Evolutionary conservation across 306 rosid genomes (phyloP).

Genomic region (Prunus dulcis): DNA sequence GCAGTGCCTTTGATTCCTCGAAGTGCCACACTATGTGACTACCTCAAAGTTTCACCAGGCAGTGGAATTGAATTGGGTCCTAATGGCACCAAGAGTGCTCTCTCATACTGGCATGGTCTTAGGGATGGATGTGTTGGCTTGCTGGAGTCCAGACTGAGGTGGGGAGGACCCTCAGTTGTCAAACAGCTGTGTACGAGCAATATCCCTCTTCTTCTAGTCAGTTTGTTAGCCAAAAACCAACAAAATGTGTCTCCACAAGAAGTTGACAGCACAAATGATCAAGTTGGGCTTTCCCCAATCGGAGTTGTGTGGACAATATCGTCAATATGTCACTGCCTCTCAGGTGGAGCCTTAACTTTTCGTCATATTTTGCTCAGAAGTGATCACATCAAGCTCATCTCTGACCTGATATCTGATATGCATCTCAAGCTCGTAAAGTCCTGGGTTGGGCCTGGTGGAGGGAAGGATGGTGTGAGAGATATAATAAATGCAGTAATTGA

Average conservation of each 20-base stretch:
- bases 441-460: constrained; percentile 95
- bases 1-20: constrained; percentile 82
- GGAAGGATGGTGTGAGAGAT: constrained; percentile 66
- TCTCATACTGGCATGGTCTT: constrained; percentile 77
- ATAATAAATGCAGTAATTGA: constrained; percentile 63
- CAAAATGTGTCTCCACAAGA: constrained; percentile 47
- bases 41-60: constrained; percentile 53
- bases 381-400: constrained; percentile 69
- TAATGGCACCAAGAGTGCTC: constrained; percentile 41
- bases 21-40: constrained; percentile 57
- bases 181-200: constrained; percentile 85
- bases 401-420: constrained; percentile 58
- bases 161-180: constrained; percentile 91
- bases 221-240: constrained; percentile 48
- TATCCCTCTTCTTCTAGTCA: constrained; percentile 70
- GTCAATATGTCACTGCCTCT: constrained; percentile 72
- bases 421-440: constrained; percentile 72
- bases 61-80: constrained; percentile 42
- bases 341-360: constrained; percentile 72
- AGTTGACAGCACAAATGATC: constrained; percentile 42
- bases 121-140: constrained; percentile 90
- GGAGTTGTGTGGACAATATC: constrained; percentile 80
- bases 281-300: constrained; percentile 74
- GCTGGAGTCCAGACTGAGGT: constrained; percentile 69
- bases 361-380: constrained; percentile 63